A percentile compares a stretch with the other conserved stretches of the same genome.
phyloP scores from a whole-genome alignment of 331 rosid species.

The Quercus tomentella region DNA sequence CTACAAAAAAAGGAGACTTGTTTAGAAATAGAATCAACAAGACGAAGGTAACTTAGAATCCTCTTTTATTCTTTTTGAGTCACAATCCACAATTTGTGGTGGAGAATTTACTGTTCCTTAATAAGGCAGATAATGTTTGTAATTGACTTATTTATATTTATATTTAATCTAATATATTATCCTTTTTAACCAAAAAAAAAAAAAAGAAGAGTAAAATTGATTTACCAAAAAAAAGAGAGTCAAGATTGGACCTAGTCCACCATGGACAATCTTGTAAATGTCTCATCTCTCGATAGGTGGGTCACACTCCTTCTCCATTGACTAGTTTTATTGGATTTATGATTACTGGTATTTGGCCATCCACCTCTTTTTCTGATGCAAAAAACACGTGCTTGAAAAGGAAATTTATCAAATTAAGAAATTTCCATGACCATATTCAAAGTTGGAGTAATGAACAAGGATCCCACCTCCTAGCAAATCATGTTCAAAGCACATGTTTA shows the following conservation, averaged over 20 bases:
- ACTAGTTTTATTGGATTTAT: neutral
- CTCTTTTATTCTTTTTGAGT: too few relatives aligned
- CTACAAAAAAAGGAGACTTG: too few relatives aligned
- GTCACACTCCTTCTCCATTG: neutral
- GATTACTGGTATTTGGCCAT: neutral
- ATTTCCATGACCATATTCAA: neutral
- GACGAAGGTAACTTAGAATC: too few relatives aligned
- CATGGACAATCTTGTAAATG: neutral
- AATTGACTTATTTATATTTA: too few relatives aligned
- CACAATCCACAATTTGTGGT: too few relatives aligned
- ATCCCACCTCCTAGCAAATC: conserved; percentile 6
- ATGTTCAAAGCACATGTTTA: conserved; percentile 28
- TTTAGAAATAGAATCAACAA: too few relatives aligned
- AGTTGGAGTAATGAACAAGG: conserved; percentile 21
- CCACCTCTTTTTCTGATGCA: neutral
- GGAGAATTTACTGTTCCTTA: too few relatives aligned
- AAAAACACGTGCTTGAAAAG: conserved; percentile 64
- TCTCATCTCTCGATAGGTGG: neutral
- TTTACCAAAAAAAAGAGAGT: too few relatives aligned
- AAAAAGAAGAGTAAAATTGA: too few relatives aligned
- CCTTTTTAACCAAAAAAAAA: too few relatives aligned
- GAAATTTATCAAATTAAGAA: neutral
- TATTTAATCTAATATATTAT: too few relatives aligned
- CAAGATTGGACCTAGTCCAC: neutral
- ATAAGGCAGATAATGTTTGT: too few relatives aligned